Percentiles rank a stretch among this genome's conserved stretches.
Evolutionary conservation across 2,329 filamentous ascomycete genomes (phyloP).

Genomic region (Alternaria solani): DNA sequence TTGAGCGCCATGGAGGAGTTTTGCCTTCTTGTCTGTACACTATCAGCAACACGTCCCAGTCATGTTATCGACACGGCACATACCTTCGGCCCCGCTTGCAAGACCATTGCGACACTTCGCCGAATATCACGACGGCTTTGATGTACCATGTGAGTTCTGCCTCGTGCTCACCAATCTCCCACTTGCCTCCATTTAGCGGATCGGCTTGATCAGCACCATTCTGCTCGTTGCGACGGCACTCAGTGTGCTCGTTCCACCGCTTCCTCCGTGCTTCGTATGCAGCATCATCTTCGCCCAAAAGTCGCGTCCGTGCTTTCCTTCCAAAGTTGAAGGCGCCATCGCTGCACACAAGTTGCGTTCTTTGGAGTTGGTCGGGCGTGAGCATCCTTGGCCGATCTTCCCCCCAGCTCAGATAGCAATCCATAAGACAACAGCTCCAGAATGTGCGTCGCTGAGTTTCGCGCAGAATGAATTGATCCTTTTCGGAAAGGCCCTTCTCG

Average conservation of each 20-base stretch:
- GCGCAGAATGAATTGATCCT: slow-evolving; percentile 62
- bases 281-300: slow-evolving; percentile 28
- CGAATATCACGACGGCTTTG: slow-evolving; percentile 63
- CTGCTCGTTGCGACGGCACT: slow-evolving; percentile 6
- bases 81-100: slow-evolving; percentile 65
- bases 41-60: slow-evolving; percentile 13
- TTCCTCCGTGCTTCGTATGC: slow-evolving; percentile 24
- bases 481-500: slow-evolving; percentile 25
- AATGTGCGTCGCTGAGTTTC: slow-evolving; percentile 74
- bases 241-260: slow-evolving; percentile 8
- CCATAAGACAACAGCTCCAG: slow-evolving; percentile 77
- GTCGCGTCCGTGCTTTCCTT: slow-evolving; percentile 60
- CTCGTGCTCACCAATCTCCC: slow-evolving; percentile 62
- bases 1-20: slow-evolving; percentile 67
- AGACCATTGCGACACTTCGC: slow-evolving; percentile 65
- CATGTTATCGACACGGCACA: slow-evolving; percentile 15
- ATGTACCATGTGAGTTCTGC: slow-evolving; percentile 61
- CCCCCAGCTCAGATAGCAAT: slow-evolving; percentile 72
- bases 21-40: slow-evolving; percentile 49
- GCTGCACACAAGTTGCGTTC: slow-evolving; percentile 72
- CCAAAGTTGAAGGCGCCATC: slow-evolving; percentile 71
- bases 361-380: slow-evolving; percentile 63
- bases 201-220: background rate
- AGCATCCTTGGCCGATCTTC: slow-evolving; percentile 68
- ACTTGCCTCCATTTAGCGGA: slow-evolving; percentile 54